Evolutionary conservation across 495 filamentous ascomycete species (phyloP).

Genomic region (Ramalina peruviana): DNA sequence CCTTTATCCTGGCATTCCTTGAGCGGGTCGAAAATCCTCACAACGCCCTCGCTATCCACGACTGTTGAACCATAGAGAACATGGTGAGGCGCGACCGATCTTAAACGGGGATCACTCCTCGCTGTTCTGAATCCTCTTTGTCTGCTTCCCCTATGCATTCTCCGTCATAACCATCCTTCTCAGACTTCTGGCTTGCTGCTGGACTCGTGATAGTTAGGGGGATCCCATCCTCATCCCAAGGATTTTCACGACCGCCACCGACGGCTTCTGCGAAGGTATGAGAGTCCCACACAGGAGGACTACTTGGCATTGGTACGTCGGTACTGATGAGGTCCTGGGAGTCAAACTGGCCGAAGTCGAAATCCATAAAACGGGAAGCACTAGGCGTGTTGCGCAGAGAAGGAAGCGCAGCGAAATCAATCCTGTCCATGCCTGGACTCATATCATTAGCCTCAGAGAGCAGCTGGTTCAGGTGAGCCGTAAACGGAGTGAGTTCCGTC

Average conservation of each 20-base stretch:
- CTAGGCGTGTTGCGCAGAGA: conserved; percentile 26
- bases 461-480: conserved; percentile 43
- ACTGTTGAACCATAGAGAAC: too few species aligned
- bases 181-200: not conserved
- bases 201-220: conserved; percentile 5
- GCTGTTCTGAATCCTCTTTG: not conserved
- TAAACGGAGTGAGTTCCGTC: conserved; percentile 36
- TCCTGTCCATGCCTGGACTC: conserved; percentile 19
- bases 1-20: too few species aligned
- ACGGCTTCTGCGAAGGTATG: conserved; percentile 24
- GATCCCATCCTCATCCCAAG: conserved; percentile 11
- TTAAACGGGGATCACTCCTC: not conserved
- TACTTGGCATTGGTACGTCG: conserved; percentile 38
- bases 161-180: not conserved
- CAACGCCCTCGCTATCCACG: too few species aligned
- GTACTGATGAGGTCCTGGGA: conserved; percentile 30
- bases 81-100: not conserved
- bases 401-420: conserved; percentile 25
- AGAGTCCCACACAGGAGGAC: conserved; percentile 30
- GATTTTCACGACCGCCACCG: not conserved
- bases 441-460: conserved; percentile 40
- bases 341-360: conserved; percentile 22
- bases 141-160: not conserved
- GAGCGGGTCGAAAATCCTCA: too few species aligned
- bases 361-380: conserved; percentile 14